phyloP scores from a whole-genome alignment of 1,139 yeast genomes.

The Candida freyschussii region DNA sequence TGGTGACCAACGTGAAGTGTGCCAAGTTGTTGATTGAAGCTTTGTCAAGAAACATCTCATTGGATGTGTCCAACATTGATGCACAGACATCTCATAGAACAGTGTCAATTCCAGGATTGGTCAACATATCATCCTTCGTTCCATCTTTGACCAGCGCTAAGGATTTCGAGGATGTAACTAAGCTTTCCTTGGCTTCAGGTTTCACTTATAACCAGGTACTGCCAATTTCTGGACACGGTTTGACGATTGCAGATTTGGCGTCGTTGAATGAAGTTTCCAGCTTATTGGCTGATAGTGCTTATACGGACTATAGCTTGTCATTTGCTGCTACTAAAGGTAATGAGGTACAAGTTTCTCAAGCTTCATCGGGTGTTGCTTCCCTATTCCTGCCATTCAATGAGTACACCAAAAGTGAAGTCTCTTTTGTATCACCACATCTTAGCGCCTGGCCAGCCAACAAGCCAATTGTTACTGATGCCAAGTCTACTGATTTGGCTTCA shows the following conservation, averaged over 20 bases:
- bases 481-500: conserved; percentile 87
- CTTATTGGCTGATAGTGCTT: conserved; percentile 53
- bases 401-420: conserved; percentile 60
- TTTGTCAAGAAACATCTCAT: conserved; percentile 58
- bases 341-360: conserved; percentile 55
- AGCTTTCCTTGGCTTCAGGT: conserved; percentile 76
- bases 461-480: conserved; percentile 90
- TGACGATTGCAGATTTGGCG: conserved; percentile 58
- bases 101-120: conserved; percentile 78
- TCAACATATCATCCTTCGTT: conserved; percentile 75
- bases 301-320: conserved; percentile 77
- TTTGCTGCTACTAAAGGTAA: conserved; percentile 80
- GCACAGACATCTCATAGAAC: conserved; percentile 89
- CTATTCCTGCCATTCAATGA: conserved; percentile 79
- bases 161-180: conserved; percentile 62
- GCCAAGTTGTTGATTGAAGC: conserved; percentile 97
- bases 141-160: conserved; percentile 57
- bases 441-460: conserved; percentile 79
- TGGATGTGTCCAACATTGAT: conserved; percentile 75
- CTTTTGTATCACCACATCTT: conserved; percentile 74
- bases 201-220: conserved; percentile 81
- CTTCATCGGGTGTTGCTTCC: conserved; percentile 68
- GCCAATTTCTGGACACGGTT: conserved; percentile 66
- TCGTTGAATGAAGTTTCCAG: conserved; percentile 63
- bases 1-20: conserved; percentile 95